These are phyloP conservation scores for Ceratopteris richardii DNA, from an alignment of 75 land plant species.

Conservation along the genomic window DNA sequence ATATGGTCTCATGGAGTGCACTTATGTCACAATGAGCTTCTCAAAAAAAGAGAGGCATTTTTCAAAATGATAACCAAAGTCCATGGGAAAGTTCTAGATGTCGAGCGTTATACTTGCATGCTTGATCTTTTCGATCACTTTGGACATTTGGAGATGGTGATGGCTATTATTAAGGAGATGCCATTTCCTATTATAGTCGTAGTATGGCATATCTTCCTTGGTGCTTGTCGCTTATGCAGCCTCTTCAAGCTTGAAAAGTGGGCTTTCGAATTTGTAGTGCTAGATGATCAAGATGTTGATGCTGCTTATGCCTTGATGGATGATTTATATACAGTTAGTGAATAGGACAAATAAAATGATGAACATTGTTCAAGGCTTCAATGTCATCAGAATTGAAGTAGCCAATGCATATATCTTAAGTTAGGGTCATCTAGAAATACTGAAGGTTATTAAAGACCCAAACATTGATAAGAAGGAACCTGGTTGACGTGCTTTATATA, in stretches of 20 bases:
- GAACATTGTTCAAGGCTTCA: too few relatives aligned
- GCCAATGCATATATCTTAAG: too few relatives aligned
- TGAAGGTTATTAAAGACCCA: too few relatives aligned
- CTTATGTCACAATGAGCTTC: conserved; percentile 13
- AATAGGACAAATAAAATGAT: too few relatives aligned
- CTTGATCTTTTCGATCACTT: conserved; percentile 9
- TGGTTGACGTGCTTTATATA: too few relatives aligned
- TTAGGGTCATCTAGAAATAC: too few relatives aligned
- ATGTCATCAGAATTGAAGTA: too few relatives aligned
- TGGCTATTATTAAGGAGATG: conserved; percentile 5
- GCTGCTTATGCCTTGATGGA: conserved; percentile 1
- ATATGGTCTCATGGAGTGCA: conserved; percentile 13
- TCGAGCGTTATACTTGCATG: conserved; percentile 21
- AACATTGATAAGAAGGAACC: too few relatives aligned
- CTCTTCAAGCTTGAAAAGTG: not conserved
- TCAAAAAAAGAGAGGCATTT: conserved; percentile 2
- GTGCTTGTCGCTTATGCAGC: conserved; percentile 12
- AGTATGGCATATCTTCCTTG: conserved; percentile 6
- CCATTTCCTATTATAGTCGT: conserved; percentile 1
- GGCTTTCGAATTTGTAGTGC: not conserved
- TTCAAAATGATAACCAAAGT: too few relatives aligned
- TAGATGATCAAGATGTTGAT: not conserved
- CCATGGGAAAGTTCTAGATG: not conserved
- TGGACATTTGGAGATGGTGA: conserved; percentile 6
- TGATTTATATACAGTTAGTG: conserved; percentile 1